Evolutionary conservation across 1,284 basidiomycete species (phyloP), one percentile per base, ranked within the genome.

Genomic region (Athelia psychrophila): DNA sequence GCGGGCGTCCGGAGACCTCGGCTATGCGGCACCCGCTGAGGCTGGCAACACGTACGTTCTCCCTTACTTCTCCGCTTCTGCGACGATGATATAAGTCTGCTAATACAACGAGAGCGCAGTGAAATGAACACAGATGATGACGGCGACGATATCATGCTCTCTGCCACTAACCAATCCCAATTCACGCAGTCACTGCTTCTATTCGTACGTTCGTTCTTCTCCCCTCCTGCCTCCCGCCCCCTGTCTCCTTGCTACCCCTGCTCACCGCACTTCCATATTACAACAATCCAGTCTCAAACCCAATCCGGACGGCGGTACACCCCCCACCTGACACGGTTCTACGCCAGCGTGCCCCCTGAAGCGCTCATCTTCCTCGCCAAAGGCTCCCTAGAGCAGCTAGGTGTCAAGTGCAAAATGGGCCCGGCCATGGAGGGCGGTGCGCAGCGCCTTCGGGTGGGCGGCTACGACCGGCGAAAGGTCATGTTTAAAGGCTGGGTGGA

Each of bases 261-360:
- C 9, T 40, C 25, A 13, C 51, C 46, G 40, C 49, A 32, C 45
- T 49, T 16, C 53, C 47, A 45, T 35, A 49, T n/a, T n/a, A n/a
- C n/a, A n/a, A n/a, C n/a, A n/a, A n/a, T n/a, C n/a, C n/a, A 90
- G 88, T 86, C 88, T 0, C 89, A 91, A 76, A 89, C 88, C 0
- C 87, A 88, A 68, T 69, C 69, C 2, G 88, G 88, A 3, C 71
- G 67, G 20, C 77, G 83, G 8, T 90, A 90, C 60, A 83, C 75
- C 0, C 85, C 86, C 0, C 77, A 83, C 51, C 75, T 91, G n/a
- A 91, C 89, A 2, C 81, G 88, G 0, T 91, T 91, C 71, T 91
- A 90, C 62, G 78, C 84, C 0, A 66, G 75, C 2, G 62, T 86
- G 3, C 71, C 73, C 1, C 86, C 86, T 0, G 65, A 68, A 0